Base-by-base conservation (phyloP, 2,329 filamentous ascomycete genomes). In the Ceratocystis lukuohia region DNA sequence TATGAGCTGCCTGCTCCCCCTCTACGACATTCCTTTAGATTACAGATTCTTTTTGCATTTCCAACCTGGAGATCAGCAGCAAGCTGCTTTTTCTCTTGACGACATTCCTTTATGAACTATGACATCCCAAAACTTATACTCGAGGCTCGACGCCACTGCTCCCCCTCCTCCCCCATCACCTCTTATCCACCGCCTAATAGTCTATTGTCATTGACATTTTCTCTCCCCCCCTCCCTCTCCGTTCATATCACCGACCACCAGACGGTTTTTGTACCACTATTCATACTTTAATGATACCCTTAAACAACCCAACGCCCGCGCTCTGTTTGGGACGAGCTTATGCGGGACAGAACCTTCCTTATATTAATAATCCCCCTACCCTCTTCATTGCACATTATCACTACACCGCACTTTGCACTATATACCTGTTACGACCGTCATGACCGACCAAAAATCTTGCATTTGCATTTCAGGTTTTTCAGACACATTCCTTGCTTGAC, bases 361-460 rank as follows among this genome's bases (percentile, higher is more conserved):
- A 62, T 62, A 22, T 62, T 48, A 25, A 25, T 45, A 28, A 10
- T 48, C 37, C 44, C 37, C 41, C 7, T 37, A 10, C 17, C 28
- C 30, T 17, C 17, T 37, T 33, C 44, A 64, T 64, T 59, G 33
- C 61, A 66, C 57, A 63, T 61, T 45, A 44, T 64, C 65, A 56
- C 44, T 41, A 56, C 33, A 20, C 45, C 17, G 20, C 28, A 37
- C 22, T 63, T 59, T 66, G 61, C 59, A 63, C 61, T 66, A 66
- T 66, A 64, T 64, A 66, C 48, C 33, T 66, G 44, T 66, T 66
- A 66, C 65, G 65, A 66, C 65, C 41, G 66, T 67, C 64, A 67
- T 46, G 66, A 67, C 66, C 66, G 66, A 67, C 63, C 66, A 67
- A 67, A 66, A 67, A 67, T 67, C 66, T 67, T 57, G 66, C 57